Conservation (phyloP, 73 alveolate genomes). For the Effrenium voratum region DNA sequence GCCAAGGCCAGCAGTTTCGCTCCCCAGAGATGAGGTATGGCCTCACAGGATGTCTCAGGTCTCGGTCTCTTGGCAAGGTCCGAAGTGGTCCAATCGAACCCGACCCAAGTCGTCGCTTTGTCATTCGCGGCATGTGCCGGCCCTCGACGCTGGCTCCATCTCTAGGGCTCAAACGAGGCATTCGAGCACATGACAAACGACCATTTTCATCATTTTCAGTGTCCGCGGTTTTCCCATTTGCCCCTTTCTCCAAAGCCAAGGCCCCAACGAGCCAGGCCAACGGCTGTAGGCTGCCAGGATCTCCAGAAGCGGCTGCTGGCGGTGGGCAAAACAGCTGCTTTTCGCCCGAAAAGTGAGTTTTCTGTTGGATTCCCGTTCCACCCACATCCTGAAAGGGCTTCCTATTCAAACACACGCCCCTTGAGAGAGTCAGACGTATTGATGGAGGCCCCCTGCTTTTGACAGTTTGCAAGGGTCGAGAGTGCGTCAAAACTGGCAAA, state of each 20-base stretch:
- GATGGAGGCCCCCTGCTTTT: too few relatives aligned
- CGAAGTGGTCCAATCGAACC: neutral
- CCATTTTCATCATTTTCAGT: neutral
- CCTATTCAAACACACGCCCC: too few relatives aligned
- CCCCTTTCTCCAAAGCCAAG: neutral
- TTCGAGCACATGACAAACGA: neutral
- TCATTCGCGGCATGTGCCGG: too few relatives aligned
- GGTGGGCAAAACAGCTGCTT: neutral
- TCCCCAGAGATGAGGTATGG: constrained; percentile 84
- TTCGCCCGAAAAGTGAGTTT: too few relatives aligned
- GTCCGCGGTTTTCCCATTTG: too few relatives aligned
- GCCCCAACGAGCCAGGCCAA: constrained; percentile 54
- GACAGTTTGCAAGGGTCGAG: too few relatives aligned
- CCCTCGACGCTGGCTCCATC: too few relatives aligned
- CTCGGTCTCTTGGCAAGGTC: neutral
- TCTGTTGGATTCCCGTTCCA: too few relatives aligned
- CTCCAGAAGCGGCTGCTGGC: constrained; percentile 63
- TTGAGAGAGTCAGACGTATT: too few relatives aligned
- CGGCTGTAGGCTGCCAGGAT: constrained; percentile 65
- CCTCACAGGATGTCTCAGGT: constrained; percentile 10
- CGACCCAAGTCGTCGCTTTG: neutral
- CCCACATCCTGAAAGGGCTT: too few relatives aligned
- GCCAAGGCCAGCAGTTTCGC: constrained; percentile 92
- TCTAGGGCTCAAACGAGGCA: too few relatives aligned
- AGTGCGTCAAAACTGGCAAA: too few relatives aligned